Conservation (phyloP, 495 filamentous ascomycete species). For the Tetracladium marchalianum region DNA sequence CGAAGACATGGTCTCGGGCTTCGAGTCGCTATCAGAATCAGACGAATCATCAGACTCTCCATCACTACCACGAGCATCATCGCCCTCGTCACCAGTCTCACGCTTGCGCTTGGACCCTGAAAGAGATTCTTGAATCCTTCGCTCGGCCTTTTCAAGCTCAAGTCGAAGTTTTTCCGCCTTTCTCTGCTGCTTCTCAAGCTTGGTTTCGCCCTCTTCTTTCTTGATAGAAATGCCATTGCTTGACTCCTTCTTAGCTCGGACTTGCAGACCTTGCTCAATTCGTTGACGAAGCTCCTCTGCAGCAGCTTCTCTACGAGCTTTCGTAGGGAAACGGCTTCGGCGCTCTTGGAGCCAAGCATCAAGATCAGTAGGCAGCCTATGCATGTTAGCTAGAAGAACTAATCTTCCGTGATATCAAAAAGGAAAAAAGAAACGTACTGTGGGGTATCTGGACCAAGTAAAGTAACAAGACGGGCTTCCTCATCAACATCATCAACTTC, state of each 20-base stretch:
- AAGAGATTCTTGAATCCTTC: slow-evolving; percentile 27
- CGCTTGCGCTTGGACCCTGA: slow-evolving; percentile 39
- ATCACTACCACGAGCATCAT: slow-evolving; percentile 32
- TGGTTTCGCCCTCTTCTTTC: slow-evolving; percentile 21
- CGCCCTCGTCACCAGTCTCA: slow-evolving; percentile 44
- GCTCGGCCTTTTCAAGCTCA: slow-evolving; percentile 40
- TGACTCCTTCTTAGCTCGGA: slow-evolving; percentile 3
- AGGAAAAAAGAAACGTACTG: slow-evolving; percentile 16
- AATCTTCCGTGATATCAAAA: slow-evolving; percentile 15
- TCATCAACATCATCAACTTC: slow-evolving; percentile 60
- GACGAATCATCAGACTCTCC: slow-evolving; percentile 29
- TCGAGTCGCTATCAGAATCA: slow-evolving; percentile 27
- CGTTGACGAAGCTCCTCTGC: slow-evolving; percentile 28
- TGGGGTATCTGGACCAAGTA: slow-evolving; percentile 23
- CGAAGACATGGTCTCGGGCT: slow-evolving; percentile 37
- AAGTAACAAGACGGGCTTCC: slow-evolving; percentile 41
- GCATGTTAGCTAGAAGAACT: slow-evolving; percentile 21
- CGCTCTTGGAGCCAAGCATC: slow-evolving; percentile 74
- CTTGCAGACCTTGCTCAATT: slow-evolving; percentile 13
- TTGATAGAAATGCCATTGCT: slow-evolving; percentile 1
- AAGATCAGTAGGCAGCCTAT: slow-evolving; percentile 54
- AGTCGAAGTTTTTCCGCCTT: slow-evolving; percentile 39
- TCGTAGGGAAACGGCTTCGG: slow-evolving; percentile 67
- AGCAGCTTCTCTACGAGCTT: slow-evolving; percentile 44
- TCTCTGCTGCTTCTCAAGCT: slow-evolving; percentile 33